Conservation (phyloP, 768 basidiomycete genomes). For the Mycena indigotica region DNA sequence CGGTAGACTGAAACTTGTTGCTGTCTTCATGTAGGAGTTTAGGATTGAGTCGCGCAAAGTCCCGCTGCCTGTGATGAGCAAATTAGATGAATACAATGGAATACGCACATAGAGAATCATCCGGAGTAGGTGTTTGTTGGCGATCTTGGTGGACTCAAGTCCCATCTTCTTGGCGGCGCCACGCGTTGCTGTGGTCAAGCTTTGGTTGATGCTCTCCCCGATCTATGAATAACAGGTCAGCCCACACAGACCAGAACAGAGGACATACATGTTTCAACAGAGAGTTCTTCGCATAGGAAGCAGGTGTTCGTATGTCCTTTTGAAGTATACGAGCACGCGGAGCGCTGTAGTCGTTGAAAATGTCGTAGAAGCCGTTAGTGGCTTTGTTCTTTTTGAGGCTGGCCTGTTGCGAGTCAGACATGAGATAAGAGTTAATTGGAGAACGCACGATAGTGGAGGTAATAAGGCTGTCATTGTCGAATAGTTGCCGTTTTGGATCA, state of each 20-base stretch:
- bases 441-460: too few species aligned
- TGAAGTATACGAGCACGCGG: too few species aligned
- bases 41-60: background rate
- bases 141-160: background rate
- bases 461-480: too few species aligned
- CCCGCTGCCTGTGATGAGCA: background rate
- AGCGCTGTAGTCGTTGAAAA: too few species aligned
- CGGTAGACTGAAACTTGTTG: too few species aligned
- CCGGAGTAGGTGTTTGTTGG: slow-evolving; percentile 4
- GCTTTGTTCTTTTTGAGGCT: too few species aligned
- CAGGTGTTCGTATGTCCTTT: too few species aligned
- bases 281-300: background rate
- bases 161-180: background rate
- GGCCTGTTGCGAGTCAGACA: too few species aligned
- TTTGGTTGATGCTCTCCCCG: background rate
- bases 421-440: too few species aligned
- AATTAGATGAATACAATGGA: background rate
- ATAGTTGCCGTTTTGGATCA: too few species aligned
- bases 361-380: too few species aligned
- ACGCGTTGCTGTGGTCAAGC: background rate
- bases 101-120: background rate
- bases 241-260: background rate
- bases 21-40: too few species aligned
- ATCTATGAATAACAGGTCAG: background rate
- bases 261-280: background rate